Base-by-base conservation (phyloP, 768 basidiomycete genomes). In the Astraeus odoratus region DNA sequence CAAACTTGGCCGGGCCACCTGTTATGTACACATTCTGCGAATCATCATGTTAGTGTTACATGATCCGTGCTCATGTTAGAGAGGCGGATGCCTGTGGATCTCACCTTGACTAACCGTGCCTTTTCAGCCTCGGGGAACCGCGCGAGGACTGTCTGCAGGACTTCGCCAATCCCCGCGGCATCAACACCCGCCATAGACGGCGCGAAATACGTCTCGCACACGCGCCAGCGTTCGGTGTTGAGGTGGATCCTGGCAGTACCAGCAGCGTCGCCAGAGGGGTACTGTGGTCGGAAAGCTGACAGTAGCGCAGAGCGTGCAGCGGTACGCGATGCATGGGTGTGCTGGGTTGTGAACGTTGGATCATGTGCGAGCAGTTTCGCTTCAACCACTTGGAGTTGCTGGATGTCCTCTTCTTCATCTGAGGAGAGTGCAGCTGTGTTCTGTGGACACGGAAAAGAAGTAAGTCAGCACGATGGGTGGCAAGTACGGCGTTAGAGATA, bases 151-250 rank as follows among this genome's bases (percentile, higher is more conserved):
- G 80, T 86, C 55, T 89, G 91, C 15, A 93, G 67, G 3, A 97
- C 80, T 64, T 99, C 96, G n/a, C 84, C 86, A 8, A 99, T 65
- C 0, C 96, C 96, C 0, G 96, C 95, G 10, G 84, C 89, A 62
- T 98, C 96, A 15, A 95, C 73, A 2, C 96, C 95, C 2, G 90
- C 94, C 79, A 96, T 93, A n/a, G 70, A 72, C 0, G 95, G 95
- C 22, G 87, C 83, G 67, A 95, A 96, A 73, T 85, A 92, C 1
- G 90, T 79, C 66, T 98, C 96, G 51, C 86, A 88, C 7, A 87
- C 91, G 29, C 94, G 74, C 75, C 87, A 90, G 31, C 92, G 73
- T 68, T 98, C 95, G 9, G 86, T 79, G 56, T 84, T 95, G 35
- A 98, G 71, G 57, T 96, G 92, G 44, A 98, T 79, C 45, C 91